These are phyloP conservation scores for Aspergillus ostianus DNA, from an alignment of 495 filamentous ascomycete species.

Conservation along the genomic window DNA sequence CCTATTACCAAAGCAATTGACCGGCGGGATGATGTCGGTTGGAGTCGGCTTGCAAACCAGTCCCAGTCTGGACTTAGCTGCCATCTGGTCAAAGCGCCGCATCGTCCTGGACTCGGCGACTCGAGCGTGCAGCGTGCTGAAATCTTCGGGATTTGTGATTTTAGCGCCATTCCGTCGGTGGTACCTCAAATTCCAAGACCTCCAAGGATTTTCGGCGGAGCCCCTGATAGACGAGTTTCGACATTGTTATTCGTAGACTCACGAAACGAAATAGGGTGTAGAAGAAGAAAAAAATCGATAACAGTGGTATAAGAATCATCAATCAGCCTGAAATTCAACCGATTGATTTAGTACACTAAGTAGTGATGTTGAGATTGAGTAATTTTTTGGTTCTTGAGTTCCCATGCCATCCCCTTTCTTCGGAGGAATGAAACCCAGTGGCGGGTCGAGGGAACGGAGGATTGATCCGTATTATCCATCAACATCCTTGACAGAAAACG, in stretches of 20 bases:
- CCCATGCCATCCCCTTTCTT: neutral
- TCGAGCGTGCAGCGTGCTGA: neutral
- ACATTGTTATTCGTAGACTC: neutral
- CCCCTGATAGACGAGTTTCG: neutral
- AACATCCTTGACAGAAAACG: constrained; percentile 21
- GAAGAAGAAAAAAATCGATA: too few relatives aligned
- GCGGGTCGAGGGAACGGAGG: neutral
- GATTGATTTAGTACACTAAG: neutral
- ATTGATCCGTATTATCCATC: constrained; percentile 8
- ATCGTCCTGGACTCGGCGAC: constrained; percentile 7
- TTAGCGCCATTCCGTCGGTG: constrained; percentile 5
- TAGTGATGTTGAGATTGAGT: neutral
- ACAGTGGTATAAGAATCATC: too few relatives aligned
- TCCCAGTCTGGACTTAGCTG: constrained; percentile 2
- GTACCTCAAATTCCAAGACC: neutral
- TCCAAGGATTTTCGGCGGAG: constrained; percentile 9
- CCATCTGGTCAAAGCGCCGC: constrained; percentile 16
- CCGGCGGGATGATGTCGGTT: constrained; percentile 13
- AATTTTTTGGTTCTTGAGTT: neutral
- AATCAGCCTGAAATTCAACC: too few relatives aligned
- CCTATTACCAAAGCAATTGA: neutral
- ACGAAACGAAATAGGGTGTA: too few relatives aligned
- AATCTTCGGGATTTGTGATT: constrained; percentile 13
- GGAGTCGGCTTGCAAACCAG: constrained; percentile 9
- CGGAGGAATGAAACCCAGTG: neutral